A percentile compares a stretch with the other conserved stretches of the same genome.
These are phyloP conservation scores for Onygenales sp. DNA, from an alignment of 2,329 filamentous ascomycete species.

Conservation along the genomic window DNA sequence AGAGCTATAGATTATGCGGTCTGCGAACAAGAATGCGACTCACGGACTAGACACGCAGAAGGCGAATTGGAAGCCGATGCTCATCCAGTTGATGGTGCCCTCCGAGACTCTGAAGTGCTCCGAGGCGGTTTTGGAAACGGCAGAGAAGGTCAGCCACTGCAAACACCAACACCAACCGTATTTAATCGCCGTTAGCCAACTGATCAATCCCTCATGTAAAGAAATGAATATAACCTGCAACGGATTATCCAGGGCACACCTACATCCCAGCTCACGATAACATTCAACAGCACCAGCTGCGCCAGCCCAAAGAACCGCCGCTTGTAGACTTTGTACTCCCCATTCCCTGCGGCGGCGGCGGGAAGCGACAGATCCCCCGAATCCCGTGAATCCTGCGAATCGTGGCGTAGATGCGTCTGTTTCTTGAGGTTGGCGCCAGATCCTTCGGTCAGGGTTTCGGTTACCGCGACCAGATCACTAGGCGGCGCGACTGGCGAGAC, in stretches of 20 bases:
- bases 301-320: slow-evolving; percentile 79
- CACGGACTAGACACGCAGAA: slow-evolving; percentile 65
- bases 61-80: slow-evolving; percentile 75
- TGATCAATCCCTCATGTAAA: neutral
- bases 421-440: no score
- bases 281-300: slow-evolving; percentile 79
- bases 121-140: slow-evolving; percentile 65
- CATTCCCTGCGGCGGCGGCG: neutral
- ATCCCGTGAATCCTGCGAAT: no score
- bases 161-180: neutral
- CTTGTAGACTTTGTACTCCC: slow-evolving; percentile 57
- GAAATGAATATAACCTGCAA: neutral
- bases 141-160: slow-evolving; percentile 86
- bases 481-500: no score
- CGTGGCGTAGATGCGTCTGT: no score
- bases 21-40: slow-evolving; percentile 18
- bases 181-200: neutral
- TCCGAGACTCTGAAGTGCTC: slow-evolving; percentile 66
- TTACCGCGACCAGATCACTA: no score
- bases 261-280: slow-evolving; percentile 93
- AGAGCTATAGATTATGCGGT: neutral
- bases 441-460: no score
- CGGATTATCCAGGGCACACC: slow-evolving; percentile 31
- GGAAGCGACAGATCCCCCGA: no score
- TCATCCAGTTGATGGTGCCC: slow-evolving; percentile 83